Percentiles rank a stretch among this genome's conserved stretches.
phyloP scores from a whole-genome alignment of 257 asterid species.

The Penstemon barbatus region DNA sequence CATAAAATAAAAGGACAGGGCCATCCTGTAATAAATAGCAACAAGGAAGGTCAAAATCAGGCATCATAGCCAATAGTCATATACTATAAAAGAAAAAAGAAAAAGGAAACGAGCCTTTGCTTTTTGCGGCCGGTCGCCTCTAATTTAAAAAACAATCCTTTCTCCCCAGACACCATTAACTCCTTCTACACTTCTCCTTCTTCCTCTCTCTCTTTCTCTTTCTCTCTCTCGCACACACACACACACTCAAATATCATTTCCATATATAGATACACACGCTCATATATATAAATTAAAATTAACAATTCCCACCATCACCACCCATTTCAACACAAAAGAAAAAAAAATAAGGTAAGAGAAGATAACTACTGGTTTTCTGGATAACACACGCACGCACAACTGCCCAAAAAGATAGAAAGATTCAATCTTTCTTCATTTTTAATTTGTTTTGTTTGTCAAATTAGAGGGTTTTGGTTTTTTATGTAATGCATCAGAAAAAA shows the following conservation, averaged over 20 bases:
- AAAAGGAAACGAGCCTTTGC: conserved; percentile 5
- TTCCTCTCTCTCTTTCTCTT: neutral
- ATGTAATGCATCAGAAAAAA: conserved; percentile 97
- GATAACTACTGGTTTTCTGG: conserved; percentile 21
- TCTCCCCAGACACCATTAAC: conserved; percentile 35
- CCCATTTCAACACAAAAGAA: conserved; percentile 11
- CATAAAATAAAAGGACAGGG: neutral
- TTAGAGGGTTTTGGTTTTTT: conserved; percentile 33
- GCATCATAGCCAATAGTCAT: neutral
- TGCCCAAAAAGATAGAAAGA: neutral
- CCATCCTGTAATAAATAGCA: conserved; percentile 7
- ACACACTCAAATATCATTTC: too few species aligned
- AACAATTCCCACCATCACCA: neutral
- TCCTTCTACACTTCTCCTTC: conserved; percentile 32
- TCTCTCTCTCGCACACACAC: neutral
- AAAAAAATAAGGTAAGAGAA: neutral
- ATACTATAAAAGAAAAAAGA: neutral
- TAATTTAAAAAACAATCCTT: conserved; percentile 28
- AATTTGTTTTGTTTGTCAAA: conserved; percentile 8
- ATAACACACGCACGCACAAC: neutral
- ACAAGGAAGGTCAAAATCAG: neutral
- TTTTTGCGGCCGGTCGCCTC: conserved; percentile 48
- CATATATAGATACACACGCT: conserved; percentile 20
- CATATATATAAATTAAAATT: neutral
- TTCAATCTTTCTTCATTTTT: conserved; percentile 13